Base-by-base conservation (phyloP, 495 filamentous ascomycete species). In the Letharia lupina region DNA sequence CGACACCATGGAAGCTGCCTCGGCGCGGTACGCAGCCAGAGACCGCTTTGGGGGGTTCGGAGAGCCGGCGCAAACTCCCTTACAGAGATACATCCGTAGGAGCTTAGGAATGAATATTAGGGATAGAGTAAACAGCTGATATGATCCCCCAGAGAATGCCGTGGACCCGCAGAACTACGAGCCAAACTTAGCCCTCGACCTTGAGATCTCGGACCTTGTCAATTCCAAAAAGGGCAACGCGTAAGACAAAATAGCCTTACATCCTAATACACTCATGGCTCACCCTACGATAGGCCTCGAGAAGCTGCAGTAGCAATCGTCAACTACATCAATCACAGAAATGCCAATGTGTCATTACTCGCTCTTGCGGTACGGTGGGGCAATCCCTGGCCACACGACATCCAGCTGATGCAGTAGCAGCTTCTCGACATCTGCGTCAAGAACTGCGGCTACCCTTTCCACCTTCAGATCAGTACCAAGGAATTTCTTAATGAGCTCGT, bases 401-500 rank as follows among this genome's bases (percentile, higher is more conserved):
- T 15, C 48, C 47, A 37, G 52, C 74, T 77, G 58, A 76, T 67
- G n/a, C 18, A 61, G n/a, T 45, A 61, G 62, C 74, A 88, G 84
- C 86, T 98, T 62, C 88, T 98, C 73, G 94, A 98, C 74, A 98
- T 98, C 60, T 98, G 93, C 76, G 94, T 97, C 75, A 98, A 98
- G 79, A 98, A 98, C 77, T 98, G 94, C 85, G 94, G 94, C 71
- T 98, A 98, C 77, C 91, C 95, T 23, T 98, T 98, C 77, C 94
- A 98, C 68, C 87, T 98, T 48, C 94, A 98, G 78, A 97, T 98
- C 75, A 91, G 89, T 75, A 98, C 94, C 65, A 98, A 98, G 75
- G 94, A 98, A 71, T 98, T 98, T 72, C 84, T 98, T 65, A 98
- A 98, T 80, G 94, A 98, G 82, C 87, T 98, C 68, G 94, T 98